Base-by-base conservation (phyloP, 2,329 filamentous ascomycete genomes). In the Fusarium miscanthi region DNA sequence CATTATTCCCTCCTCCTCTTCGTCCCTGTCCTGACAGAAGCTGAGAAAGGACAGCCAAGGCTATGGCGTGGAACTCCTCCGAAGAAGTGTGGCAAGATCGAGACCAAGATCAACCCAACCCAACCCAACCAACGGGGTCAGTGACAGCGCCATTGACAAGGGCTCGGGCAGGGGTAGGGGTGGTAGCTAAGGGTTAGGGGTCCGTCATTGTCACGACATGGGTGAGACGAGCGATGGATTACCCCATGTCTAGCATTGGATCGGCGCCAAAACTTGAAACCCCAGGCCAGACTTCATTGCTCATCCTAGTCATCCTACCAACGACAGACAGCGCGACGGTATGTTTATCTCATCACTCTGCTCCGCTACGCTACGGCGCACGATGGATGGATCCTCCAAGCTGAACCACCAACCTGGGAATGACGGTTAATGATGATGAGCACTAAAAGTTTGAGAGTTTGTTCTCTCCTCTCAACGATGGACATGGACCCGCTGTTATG, bases 161-260 rank as follows among this genome's bases (percentile, higher is more conserved):
- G 59, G 35, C 21, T 16, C 11, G 8, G 19, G 11, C 33, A 62
- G n/a, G 53, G 33, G 17, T 51, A 48, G 25, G 37, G 60, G 25
- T 56, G 16, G n/a, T 19, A 23, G n/a, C 40, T 33, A 27, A 45
- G 38, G 38, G 40, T n/a, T 17, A 57, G 40, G 40, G 40, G 41
- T 48, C 14, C 19, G 53, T n/a, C 37, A 40, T 33, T 11, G 23
- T 59, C 38, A 42, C 25, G 37, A 35, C 52, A 60, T 51, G 63
- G 62, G 45, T 35, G 33, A 60, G 61, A 66, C 31, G 46, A 67
- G 54, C 45, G 31, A 66, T 61, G 54, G 51, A 51, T 40, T 59
- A 66, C 56, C 61, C 68, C 66, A 70, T 70, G 66, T 58, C 67
- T 56, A 65, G 37, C 65, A 70, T 60, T 66, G 57, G 46, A 67